phyloP scores from a whole-genome alignment of 352 stramenopile genomes.

The Phytophthora palmivora region DNA sequence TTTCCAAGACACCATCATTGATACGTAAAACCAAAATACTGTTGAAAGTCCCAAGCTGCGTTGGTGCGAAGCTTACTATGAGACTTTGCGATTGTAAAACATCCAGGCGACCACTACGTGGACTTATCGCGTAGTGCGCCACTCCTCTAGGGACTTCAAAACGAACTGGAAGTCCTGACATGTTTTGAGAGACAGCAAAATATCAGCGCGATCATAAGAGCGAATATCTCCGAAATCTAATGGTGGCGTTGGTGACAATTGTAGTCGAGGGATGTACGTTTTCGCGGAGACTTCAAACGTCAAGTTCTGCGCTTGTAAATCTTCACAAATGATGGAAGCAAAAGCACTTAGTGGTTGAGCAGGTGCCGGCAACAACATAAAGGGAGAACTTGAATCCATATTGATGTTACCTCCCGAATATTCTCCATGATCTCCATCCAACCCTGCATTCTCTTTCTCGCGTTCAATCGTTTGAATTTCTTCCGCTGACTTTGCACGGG shows the following conservation, averaged over 20 bases:
- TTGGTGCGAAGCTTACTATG: constrained; percentile 89
- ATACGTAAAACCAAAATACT: constrained; percentile 51
- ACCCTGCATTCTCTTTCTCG: not conserved
- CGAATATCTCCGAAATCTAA: constrained; percentile 89
- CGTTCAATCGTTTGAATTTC: constrained; percentile 35
- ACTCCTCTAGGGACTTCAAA: constrained; percentile 68
- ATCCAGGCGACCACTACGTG: constrained; percentile 73
- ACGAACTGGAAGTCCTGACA: constrained; percentile 63
- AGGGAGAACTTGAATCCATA: constrained; percentile 17
- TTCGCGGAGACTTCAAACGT: constrained; percentile 80
- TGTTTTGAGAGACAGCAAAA: constrained; percentile 88
- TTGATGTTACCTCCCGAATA: constrained; percentile 2
- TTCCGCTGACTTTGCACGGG: constrained; percentile 43
- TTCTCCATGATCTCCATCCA: not conserved
- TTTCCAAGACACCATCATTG: constrained; percentile 52
- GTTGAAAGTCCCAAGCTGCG: constrained; percentile 84
- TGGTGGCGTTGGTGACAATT: constrained; percentile 43
- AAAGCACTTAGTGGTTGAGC: constrained; percentile 61
- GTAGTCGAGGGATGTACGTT: constrained; percentile 57
- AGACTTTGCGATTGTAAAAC: constrained; percentile 90
- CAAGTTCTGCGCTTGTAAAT: constrained; percentile 74
- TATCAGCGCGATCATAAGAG: constrained; percentile 81
- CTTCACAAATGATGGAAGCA: constrained; percentile 72
- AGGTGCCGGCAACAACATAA: constrained; percentile 31
- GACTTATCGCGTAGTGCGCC: constrained; percentile 81